A percentile compares a stretch with the other conserved stretches of the same genome.
Evolutionary conservation across 2,329 filamentous ascomycete genomes (phyloP).

Genomic region (Parascedosporium putredinis): DNA sequence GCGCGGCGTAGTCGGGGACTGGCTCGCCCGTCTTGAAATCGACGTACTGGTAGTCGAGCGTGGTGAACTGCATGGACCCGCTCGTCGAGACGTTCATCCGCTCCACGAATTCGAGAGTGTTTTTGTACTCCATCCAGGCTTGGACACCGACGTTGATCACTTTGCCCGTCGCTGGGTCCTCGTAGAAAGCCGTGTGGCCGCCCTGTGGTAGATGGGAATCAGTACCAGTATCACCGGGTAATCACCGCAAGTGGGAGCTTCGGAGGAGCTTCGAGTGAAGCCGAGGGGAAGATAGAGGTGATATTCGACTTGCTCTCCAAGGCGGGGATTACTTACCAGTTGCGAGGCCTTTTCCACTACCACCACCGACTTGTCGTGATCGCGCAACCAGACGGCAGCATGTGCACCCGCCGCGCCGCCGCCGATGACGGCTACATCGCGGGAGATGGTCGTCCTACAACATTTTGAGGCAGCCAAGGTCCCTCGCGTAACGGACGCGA

Average conservation of each 20-base stretch:
- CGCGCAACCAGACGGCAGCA: conserved; percentile 24
- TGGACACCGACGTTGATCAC: conserved; percentile 26
- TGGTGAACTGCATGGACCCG: conserved; percentile 14
- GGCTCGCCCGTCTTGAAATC: conserved; percentile 26
- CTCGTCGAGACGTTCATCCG: conserved; percentile 27
- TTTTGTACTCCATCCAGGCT: conserved; percentile 17
- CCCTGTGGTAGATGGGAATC: conserved; percentile 22
- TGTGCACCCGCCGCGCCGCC: conserved; percentile 27
- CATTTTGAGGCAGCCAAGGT: not conserved
- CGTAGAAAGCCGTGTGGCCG: conserved; percentile 39
- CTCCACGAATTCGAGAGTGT: conserved; percentile 26
- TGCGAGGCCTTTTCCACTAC: conserved; percentile 22
- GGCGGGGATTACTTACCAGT: too few species aligned
- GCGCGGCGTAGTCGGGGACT: conserved; percentile 16
- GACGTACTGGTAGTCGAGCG: conserved; percentile 20
- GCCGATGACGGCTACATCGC: conserved; percentile 25
- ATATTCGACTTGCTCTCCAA: too few species aligned
- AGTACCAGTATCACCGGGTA: not conserved
- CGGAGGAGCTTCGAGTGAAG: not conserved
- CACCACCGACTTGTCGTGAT: conserved; percentile 21
- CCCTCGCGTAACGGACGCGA: not conserved
- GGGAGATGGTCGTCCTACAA: conserved; percentile 11
- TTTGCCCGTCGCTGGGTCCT: conserved; percentile 23
- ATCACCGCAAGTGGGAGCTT: too few species aligned
- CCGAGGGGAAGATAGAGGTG: too few species aligned